phyloP scores from a whole-genome alignment of 768 basidiomycete species.

The Boletus pseudo-olivaceus region DNA sequence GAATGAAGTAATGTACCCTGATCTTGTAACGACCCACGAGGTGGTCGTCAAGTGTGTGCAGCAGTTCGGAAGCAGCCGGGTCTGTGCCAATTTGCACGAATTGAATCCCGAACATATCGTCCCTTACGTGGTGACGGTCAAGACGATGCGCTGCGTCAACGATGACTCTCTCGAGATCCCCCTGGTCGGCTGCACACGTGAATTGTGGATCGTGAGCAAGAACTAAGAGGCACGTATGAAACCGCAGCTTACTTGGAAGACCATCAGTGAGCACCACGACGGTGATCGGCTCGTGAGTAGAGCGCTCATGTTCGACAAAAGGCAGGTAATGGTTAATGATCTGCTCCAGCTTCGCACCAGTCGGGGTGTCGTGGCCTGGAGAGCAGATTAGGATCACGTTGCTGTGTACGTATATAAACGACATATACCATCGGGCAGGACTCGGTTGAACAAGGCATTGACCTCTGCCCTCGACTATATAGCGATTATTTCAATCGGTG shows the following conservation, averaged over 20 bases:
- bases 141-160: constrained; percentile 39
- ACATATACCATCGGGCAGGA: constrained; percentile 22
- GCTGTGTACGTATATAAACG: neutral
- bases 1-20: constrained; percentile 16
- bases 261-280: constrained; percentile 39
- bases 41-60: constrained; percentile 40
- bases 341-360: constrained; percentile 35
- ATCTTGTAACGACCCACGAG: constrained; percentile 31
- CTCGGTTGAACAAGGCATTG: constrained; percentile 23
- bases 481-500: neutral
- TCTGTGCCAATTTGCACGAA: constrained; percentile 46
- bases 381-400: neutral
- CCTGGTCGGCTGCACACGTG: constrained; percentile 25
- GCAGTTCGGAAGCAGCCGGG: constrained; percentile 34
- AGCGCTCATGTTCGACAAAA: constrained; percentile 26
- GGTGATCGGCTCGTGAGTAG: constrained; percentile 34
- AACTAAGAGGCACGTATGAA: neutral
- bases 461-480: constrained; percentile 24
- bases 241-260: constrained; percentile 35
- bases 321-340: constrained; percentile 38
- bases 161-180: constrained; percentile 27
- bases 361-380: constrained; percentile 35
- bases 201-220: neutral
- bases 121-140: constrained; percentile 33
- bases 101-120: constrained; percentile 43